phyloP scores from a whole-genome alignment of 139 green algal genomes.

The Spirogloea muscicola region DNA sequence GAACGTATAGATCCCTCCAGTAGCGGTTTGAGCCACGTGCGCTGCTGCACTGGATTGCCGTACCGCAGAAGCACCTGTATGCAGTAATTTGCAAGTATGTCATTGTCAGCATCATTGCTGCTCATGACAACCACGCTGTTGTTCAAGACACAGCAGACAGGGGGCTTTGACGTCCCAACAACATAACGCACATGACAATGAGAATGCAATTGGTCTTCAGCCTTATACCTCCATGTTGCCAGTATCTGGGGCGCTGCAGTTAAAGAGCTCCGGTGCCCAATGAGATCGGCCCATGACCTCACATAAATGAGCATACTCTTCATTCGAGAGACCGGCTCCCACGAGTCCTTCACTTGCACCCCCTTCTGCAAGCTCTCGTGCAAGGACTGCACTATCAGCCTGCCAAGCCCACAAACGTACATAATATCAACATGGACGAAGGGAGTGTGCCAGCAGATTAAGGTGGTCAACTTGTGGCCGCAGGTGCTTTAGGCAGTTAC shows the following conservation, averaged over 20 bases:
- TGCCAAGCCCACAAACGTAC: no score
- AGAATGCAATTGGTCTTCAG: no score
- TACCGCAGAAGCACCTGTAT: conserved; percentile 71
- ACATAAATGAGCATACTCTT: conserved; percentile 78
- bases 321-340: conserved; percentile 78
- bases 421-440: no score
- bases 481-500: no score
- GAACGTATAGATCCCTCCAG: conserved; percentile 74
- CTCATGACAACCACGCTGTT: no score
- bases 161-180: no score
- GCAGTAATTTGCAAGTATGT: no score
- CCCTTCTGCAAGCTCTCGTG: conserved; percentile 4
- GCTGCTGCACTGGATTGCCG: conserved; percentile 78
- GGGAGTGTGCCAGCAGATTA: no score
- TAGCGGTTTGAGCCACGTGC: conserved; percentile 86
- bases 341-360: conserved; percentile 8
- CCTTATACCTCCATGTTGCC: conserved; percentile 99
- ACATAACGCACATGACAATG: no score
- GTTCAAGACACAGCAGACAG: no score
- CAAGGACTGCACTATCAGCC: conserved; percentile 14
- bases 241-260: conserved; percentile 96
- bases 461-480: no score
- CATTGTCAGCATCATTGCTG: no score
- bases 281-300: conserved; percentile 64
- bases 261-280: conserved; percentile 93